Percentiles rank a stretch among this genome's conserved stretches.
Evolutionary conservation across 805 yeast genomes (phyloP).

Genomic region (Blastobotrys terrestris): DNA sequence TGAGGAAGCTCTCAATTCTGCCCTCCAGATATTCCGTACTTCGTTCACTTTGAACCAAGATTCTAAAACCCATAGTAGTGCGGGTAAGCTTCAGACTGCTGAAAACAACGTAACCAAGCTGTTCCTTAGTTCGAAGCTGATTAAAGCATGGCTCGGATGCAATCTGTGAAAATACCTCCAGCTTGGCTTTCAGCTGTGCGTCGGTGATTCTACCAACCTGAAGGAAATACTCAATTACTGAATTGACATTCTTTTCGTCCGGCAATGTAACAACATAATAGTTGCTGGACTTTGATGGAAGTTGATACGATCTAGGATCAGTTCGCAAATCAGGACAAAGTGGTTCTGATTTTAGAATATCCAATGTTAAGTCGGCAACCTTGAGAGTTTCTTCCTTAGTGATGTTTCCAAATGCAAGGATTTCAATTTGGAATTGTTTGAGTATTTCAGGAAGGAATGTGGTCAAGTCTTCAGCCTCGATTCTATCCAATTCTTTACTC

Average conservation of each 20-base stretch:
- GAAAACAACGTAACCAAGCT: conserved; percentile 90
- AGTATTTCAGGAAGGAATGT: conserved; percentile 48
- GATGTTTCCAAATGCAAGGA: conserved; percentile 73
- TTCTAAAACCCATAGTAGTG: conserved; percentile 64
- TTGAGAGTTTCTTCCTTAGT: conserved; percentile 46
- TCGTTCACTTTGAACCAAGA: conserved; percentile 80
- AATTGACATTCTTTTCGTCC: conserved; percentile 70
- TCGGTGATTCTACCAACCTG: conserved; percentile 56
- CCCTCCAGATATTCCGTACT: conserved; percentile 65
- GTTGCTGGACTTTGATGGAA: conserved; percentile 24
- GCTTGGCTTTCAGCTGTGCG: conserved; percentile 40
- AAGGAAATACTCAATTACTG: conserved; percentile 72
- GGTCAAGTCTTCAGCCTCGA: conserved; percentile 45
- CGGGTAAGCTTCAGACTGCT: conserved; percentile 64
- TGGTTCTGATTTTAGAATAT: conserved; percentile 35
- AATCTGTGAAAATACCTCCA: conserved; percentile 66
- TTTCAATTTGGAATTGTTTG: conserved; percentile 59
- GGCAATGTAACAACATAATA: conserved; percentile 32
- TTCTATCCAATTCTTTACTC: conserved; percentile 40
- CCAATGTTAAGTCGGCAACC: conserved; percentile 40
- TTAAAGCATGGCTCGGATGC: conserved; percentile 85
- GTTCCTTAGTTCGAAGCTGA: conserved; percentile 87
- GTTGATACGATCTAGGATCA: conserved; percentile 36
- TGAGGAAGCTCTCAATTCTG: conserved; percentile 66
- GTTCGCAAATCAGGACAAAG: conserved; percentile 41